These are phyloP conservation scores for Rugonectria rugulosa DNA, from an alignment of 2,329 filamentous ascomycete genomes.

Conservation along the genomic window DNA sequence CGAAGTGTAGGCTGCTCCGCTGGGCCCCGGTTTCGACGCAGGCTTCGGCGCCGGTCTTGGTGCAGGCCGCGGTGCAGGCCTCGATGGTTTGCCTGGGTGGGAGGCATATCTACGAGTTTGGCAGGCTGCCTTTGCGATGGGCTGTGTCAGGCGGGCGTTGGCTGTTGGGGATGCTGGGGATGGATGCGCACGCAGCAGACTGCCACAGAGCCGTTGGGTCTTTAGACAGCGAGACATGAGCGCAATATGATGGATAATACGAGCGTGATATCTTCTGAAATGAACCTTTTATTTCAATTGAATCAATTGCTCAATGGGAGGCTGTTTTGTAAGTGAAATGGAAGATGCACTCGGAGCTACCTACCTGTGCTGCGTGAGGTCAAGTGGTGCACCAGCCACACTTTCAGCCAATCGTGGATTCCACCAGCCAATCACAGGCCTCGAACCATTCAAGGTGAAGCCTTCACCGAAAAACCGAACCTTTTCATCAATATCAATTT, in stretches of 20 bases:
- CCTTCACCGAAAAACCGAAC: conserved; percentile 28
- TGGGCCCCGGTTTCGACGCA: conserved; percentile 13
- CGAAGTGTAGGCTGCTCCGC: conserved; percentile 27
- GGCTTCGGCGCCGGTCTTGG: background rate
- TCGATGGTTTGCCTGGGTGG: conserved; percentile 21
- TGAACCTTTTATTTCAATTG: background rate
- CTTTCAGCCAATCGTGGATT: conserved; percentile 5
- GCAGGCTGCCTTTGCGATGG: background rate
- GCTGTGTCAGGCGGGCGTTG: background rate
- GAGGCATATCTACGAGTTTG: conserved; percentile 31
- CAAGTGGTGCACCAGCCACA: conserved; percentile 24
- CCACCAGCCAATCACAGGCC: conserved; percentile 29
- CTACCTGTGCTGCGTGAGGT: conserved; percentile 18
- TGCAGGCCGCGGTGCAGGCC: conserved; percentile 10
- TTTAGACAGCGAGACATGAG: conserved; percentile 16
- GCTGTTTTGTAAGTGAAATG: conserved; percentile 10
- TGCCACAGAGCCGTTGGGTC: conserved; percentile 6
- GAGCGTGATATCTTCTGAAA: too few species aligned
- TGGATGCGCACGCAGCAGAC: conserved; percentile 16
- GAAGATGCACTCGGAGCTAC: background rate
- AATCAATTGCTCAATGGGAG: background rate
- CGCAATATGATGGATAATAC: background rate
- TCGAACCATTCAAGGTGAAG: conserved; percentile 4
- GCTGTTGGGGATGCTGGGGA: conserved; percentile 1
- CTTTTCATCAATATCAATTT: conserved; percentile 21